phyloP scores from a whole-genome alignment of 2,329 filamentous ascomycete species.

The Septoria petroselini region DNA sequence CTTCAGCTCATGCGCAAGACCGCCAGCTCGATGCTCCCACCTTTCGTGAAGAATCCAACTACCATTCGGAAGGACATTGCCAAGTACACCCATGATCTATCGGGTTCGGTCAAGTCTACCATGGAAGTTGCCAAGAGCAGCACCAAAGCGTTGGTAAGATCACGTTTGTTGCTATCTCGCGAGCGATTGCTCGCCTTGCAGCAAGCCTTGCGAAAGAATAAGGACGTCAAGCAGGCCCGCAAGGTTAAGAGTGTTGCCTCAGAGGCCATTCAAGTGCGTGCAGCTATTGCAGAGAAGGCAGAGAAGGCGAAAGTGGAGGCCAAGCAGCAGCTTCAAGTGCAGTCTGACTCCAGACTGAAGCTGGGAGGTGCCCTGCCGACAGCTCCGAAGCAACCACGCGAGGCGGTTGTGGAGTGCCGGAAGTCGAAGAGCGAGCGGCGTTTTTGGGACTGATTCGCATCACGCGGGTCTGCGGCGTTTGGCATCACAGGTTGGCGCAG shows the following conservation, averaged over 20 bases:
- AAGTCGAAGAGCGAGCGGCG: neutral
- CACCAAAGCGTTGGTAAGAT: conserved; percentile 18
- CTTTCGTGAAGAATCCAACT: conserved; percentile 22
- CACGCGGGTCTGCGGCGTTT: neutral
- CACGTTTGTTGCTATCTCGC: conserved; percentile 18
- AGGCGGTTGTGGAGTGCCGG: neutral
- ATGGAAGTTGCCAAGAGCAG: conserved; percentile 18
- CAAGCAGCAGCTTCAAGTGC: neutral
- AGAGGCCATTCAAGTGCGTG: neutral
- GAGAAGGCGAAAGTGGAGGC: neutral
- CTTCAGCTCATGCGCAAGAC: conserved; percentile 29
- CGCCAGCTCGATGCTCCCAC: conserved; percentile 24
- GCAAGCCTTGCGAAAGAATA: conserved; percentile 14
- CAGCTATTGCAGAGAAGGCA: neutral
- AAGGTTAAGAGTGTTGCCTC: neutral
- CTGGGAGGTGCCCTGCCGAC: no score
- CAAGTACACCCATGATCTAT: conserved; percentile 22
- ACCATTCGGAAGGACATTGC: conserved; percentile 23
- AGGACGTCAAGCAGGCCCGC: neutral
- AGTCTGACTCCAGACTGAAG: no score
- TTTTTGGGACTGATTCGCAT: conserved; percentile 2
- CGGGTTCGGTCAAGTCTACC: conserved; percentile 19
- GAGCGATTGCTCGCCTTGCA: conserved; percentile 17
- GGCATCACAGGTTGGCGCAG: no score
- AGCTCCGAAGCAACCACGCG: neutral